These are phyloP conservation scores for Panicum hallii DNA, from an alignment of 202 grass and related monocot species.

Conservation along the genomic window DNA sequence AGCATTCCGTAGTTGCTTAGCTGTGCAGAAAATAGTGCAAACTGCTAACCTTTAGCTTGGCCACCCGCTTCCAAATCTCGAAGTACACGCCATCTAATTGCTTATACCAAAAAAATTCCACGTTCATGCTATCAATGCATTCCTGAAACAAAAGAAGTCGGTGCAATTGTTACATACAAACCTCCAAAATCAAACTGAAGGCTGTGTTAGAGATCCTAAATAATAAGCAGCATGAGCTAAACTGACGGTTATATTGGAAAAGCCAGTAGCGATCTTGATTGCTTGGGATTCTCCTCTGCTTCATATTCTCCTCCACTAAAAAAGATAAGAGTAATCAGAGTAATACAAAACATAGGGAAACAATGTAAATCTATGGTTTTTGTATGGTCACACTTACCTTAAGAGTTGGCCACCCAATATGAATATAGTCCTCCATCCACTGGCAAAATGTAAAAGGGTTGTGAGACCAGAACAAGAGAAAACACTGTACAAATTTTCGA, in stretches of 20 bases:
- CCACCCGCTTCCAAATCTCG: constrained; percentile 3
- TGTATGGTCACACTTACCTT: constrained; percentile 6
- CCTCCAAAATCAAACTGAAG: neutral
- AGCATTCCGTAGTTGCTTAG: neutral
- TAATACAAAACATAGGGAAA: neutral
- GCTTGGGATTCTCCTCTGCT: constrained; percentile 17
- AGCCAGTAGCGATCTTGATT: constrained; percentile 23
- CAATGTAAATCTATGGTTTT: neutral
- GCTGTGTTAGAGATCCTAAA: neutral
- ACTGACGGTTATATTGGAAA: neutral
- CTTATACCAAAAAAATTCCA: neutral
- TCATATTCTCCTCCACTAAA: neutral
- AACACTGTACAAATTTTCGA: neutral
- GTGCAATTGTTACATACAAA: neutral
- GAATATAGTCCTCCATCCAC: constrained; percentile 22
- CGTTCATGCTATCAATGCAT: neutral
- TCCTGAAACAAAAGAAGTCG: too few relatives aligned
- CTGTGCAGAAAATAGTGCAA: neutral
- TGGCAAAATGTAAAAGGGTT: neutral
- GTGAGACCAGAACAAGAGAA: neutral
- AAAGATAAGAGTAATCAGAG: neutral
- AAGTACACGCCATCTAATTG: neutral
- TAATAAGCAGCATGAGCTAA: neutral
- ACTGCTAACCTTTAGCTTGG: neutral
- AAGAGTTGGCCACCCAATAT: neutral